Evolutionary conservation across 1,284 basidiomycete genomes (phyloP).

Genomic region (Coriolopsis trogii): DNA sequence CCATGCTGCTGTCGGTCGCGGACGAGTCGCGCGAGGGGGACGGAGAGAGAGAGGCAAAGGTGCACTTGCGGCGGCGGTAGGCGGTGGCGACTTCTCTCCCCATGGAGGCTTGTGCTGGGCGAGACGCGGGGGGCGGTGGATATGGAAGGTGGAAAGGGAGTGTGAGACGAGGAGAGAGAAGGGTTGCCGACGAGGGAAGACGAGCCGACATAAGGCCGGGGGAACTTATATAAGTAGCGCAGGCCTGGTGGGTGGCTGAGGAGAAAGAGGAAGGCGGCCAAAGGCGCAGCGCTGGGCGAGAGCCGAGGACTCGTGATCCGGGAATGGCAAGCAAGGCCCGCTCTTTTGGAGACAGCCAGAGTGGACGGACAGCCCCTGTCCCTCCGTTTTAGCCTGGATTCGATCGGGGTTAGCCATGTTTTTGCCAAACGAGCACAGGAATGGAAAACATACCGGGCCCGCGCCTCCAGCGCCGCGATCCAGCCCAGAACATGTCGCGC

Average conservation of each 20-base stretch:
- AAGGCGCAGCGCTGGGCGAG: constrained; percentile 23
- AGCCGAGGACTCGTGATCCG: constrained; percentile 41
- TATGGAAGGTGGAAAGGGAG: constrained; percentile 36
- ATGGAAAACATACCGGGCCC: constrained; percentile 14
- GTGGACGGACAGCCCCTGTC: constrained; percentile 23
- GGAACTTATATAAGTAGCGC: constrained; percentile 29
- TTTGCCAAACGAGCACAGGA: constrained; percentile 13
- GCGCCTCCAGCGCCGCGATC: constrained; percentile 2
- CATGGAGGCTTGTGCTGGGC: constrained; percentile 23
- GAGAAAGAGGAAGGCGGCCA: constrained; percentile 3
- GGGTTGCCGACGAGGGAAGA: constrained; percentile 21
- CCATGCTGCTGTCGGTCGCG: constrained; percentile 31
- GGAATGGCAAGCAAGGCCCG: constrained; percentile 41
- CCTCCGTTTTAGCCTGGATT: constrained; percentile 26
- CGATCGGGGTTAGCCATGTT: constrained; percentile 15
- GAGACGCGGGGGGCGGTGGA: constrained; percentile 25
- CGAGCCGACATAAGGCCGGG: constrained; percentile 30
- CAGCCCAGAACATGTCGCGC: constrained; percentile 5
- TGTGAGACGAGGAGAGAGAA: no score
- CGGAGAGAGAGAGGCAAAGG: constrained; percentile 25
- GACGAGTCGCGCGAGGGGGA: constrained; percentile 30
- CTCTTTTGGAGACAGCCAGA: constrained; percentile 38
- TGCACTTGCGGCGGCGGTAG: constrained; percentile 30
- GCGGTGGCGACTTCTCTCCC: constrained; percentile 32
- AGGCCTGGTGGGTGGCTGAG: no score